A percentile compares a stretch with the other conserved stretches of the same genome.
Evolutionary conservation across 1,284 basidiomycete species (phyloP).

Genomic region (Ustilago nuda): DNA sequence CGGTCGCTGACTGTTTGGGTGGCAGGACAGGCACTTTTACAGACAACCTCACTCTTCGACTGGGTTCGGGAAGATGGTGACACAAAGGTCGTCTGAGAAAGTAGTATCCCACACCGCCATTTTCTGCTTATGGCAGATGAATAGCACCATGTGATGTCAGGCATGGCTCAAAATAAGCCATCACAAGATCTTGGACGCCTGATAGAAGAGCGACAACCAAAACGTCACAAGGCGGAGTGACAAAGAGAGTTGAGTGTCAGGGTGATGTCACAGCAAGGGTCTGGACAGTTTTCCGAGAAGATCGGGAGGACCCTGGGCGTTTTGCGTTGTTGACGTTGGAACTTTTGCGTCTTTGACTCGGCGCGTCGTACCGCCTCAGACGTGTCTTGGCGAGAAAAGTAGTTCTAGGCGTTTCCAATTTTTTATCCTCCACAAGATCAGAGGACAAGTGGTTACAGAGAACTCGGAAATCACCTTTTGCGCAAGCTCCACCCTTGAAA

Average conservation of each 20-base stretch:
- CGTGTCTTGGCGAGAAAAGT: not conserved
- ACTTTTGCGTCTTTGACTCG: not conserved
- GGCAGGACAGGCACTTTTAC: too few relatives aligned
- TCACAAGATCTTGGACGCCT: too few relatives aligned
- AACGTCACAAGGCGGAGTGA: slow-evolving; percentile 1
- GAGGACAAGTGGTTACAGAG: not conserved
- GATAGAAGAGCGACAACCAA: not conserved
- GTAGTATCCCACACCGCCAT: not conserved
- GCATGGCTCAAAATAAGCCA: not conserved
- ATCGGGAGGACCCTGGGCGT: slow-evolving; percentile 1
- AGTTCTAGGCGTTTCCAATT: not conserved
- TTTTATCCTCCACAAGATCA: slow-evolving; percentile 1
- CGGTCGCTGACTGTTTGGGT: too few relatives aligned
- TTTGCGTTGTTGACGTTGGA: not conserved
- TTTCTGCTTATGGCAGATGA: not conserved
- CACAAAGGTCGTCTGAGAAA: not conserved
- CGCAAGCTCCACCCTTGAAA: not conserved
- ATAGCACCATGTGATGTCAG: not conserved
- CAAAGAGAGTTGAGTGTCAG: not conserved
- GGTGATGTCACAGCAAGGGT: slow-evolving; percentile 1
- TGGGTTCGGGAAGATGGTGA: too few relatives aligned
- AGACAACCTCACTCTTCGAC: too few relatives aligned
- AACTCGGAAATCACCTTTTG: not conserved
- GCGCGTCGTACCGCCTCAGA: not conserved
- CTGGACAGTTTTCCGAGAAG: slow-evolving; percentile 1